These are phyloP conservation scores for Platanthera guangdongensis DNA, from an alignment of 106 monocot species.

Conservation along the genomic window DNA sequence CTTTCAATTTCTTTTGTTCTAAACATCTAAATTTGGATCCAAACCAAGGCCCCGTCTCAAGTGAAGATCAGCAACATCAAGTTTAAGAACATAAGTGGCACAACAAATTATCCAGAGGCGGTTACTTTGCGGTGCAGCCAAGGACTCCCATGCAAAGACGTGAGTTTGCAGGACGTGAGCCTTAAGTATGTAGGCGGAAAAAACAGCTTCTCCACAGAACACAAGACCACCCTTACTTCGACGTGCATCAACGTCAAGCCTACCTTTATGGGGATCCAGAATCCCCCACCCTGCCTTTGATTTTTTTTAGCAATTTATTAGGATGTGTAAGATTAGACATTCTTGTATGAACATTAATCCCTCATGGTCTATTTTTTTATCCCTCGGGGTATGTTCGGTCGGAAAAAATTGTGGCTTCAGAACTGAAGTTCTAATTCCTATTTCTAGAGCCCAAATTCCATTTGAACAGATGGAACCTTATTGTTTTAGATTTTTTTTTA, in stretches of 20 bases:
- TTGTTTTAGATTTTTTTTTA: too few species aligned
- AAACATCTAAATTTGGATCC: not conserved
- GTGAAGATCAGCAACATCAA: constrained; percentile 49
- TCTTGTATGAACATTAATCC: too few species aligned
- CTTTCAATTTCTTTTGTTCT: not conserved
- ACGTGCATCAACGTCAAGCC: constrained; percentile 29
- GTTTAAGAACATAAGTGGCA: constrained; percentile 62
- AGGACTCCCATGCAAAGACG: constrained; percentile 39
- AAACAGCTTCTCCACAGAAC: too few species aligned
- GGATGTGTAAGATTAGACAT: too few species aligned
- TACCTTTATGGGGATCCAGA: constrained; percentile 14
- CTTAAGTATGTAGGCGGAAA: constrained; percentile 11
- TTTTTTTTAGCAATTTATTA: too few species aligned
- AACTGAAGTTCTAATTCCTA: too few species aligned
- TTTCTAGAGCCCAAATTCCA: too few species aligned
- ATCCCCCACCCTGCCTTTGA: constrained; percentile 15
- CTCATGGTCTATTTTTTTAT: too few species aligned
- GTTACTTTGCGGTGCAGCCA: constrained; percentile 49
- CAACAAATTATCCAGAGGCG: constrained; percentile 35
- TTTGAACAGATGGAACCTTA: too few species aligned
- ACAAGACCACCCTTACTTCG: not conserved
- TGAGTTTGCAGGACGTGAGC: constrained; percentile 30
- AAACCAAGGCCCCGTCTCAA: constrained; percentile 22
- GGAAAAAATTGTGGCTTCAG: too few species aligned
- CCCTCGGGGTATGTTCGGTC: too few species aligned